phyloP scores from a whole-genome alignment of 2,329 filamentous ascomycete species.

The Arthrocladium fulminans region DNA sequence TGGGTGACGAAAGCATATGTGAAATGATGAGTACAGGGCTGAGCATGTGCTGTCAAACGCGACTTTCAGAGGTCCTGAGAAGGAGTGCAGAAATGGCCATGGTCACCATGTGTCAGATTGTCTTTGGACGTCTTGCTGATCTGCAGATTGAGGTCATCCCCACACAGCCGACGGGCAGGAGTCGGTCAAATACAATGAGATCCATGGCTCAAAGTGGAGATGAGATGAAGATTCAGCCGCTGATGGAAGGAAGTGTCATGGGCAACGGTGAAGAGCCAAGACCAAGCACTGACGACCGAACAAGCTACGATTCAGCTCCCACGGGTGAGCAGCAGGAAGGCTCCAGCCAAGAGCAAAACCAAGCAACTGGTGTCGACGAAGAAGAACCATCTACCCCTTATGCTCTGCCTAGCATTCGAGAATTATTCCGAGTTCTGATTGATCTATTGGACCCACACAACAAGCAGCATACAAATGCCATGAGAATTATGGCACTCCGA shows the following conservation, averaged over 20 bases:
- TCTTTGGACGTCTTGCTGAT: conserved; percentile 86
- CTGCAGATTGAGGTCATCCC: conserved; percentile 63
- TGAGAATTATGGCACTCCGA: conserved; percentile 92
- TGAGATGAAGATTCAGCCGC: conserved; percentile 72
- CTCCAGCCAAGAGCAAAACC: conserved; percentile 22
- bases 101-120: conserved; percentile 98
- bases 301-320: conserved; percentile 3
- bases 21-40: conserved; percentile 99
- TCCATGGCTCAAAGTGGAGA: conserved; percentile 55
- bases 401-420: conserved; percentile 84
- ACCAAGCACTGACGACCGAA: conserved; percentile 16
- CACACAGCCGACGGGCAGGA: conserved; percentile 42
- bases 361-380: conserved; percentile 31
- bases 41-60: conserved; percentile 91
- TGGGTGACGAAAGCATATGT: conserved; percentile 97
- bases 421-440: conserved; percentile 87
- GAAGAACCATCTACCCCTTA: conserved; percentile 67
- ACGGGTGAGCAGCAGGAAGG: conserved; percentile 8
- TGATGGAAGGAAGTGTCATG: conserved; percentile 45
- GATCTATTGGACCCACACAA: conserved; percentile 91
- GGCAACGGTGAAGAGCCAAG: conserved; percentile 33
- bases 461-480: conserved; percentile 81
- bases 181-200: conserved; percentile 19
- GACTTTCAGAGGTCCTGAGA: conserved; percentile 81
- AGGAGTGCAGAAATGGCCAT: conserved; percentile 87